Evolutionary conservation across 2,329 filamentous ascomycete species (phyloP).

Genomic region (Coleophoma crateriformis): DNA sequence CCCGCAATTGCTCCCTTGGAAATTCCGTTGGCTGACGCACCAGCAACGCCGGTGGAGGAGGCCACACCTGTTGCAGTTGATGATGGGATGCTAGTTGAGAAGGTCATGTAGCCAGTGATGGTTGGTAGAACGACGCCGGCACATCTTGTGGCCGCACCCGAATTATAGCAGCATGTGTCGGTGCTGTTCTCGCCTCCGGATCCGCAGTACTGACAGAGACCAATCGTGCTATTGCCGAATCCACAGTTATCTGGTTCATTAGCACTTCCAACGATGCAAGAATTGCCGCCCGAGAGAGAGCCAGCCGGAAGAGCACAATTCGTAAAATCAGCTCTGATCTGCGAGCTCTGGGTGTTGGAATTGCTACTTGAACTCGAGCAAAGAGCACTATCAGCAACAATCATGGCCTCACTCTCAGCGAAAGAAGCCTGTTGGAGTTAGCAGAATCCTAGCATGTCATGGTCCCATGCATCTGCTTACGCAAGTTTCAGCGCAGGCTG

Average conservation of each 20-base stretch:
- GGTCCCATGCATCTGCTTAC: constrained; percentile 40
- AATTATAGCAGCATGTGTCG: constrained; percentile 88
- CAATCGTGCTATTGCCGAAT: constrained; percentile 64
- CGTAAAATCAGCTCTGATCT: constrained; percentile 83
- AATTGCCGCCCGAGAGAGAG: constrained; percentile 56
- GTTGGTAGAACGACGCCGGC: constrained; percentile 71
- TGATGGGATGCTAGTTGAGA: constrained; percentile 45
- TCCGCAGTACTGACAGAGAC: constrained; percentile 83
- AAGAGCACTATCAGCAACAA: constrained; percentile 67
- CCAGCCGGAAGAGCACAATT: constrained; percentile 81
- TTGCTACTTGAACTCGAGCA: constrained; percentile 63
- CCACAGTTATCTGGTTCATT: constrained; percentile 90
- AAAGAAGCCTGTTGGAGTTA: constrained; percentile 59
- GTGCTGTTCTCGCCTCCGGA: constrained; percentile 83
- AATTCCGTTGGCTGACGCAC: constrained; percentile 39
- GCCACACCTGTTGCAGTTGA: constrained; percentile 24
- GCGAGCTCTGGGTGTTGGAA: constrained; percentile 52
- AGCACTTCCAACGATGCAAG: constrained; percentile 68
- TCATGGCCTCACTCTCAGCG: constrained; percentile 82
- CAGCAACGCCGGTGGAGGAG: not conserved
- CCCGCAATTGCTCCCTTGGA: constrained; percentile 88
- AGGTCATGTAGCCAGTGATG: constrained; percentile 63
- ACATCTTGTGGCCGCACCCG: constrained; percentile 70
- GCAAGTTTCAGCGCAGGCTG: constrained; percentile 86
- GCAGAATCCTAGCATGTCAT: constrained; percentile 3